phyloP scores from a whole-genome alignment of 2,329 filamentous ascomycete genomes.

The Verticillium tricorpus region DNA sequence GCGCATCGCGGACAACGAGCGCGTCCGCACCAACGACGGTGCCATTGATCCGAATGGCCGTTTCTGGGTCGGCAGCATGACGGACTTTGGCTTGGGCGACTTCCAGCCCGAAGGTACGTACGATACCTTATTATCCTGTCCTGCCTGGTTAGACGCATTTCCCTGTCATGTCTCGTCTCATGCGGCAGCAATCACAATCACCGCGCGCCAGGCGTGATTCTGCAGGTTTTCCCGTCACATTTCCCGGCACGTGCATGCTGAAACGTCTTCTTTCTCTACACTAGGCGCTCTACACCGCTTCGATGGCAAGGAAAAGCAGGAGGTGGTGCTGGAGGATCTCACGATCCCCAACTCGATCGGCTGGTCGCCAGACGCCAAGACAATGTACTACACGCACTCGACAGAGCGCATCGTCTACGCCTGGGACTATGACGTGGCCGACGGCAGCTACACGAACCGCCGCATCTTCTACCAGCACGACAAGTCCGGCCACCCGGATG shows the following conservation, averaged over 20 bases:
- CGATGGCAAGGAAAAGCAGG: conserved; percentile 54
- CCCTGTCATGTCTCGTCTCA: not conserved
- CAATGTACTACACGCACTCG: conserved; percentile 81
- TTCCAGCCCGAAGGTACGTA: conserved; percentile 57
- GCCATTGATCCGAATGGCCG: conserved; percentile 73
- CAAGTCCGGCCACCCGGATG: conserved; percentile 68
- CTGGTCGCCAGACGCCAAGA: conserved; percentile 70
- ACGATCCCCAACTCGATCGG: conserved; percentile 82
- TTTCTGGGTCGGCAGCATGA: conserved; percentile 86
- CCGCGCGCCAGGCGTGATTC: not conserved
- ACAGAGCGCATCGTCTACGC: conserved; percentile 65
- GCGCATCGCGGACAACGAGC: conserved; percentile 37
- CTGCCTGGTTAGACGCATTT: not conserved
- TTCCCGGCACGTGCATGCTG: not conserved
- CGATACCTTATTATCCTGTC: conserved; percentile 3
- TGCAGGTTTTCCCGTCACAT: not conserved
- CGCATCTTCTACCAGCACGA: conserved; percentile 70
- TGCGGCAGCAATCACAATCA: not conserved
- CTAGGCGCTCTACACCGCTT: conserved; percentile 71
- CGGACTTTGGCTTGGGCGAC: conserved; percentile 56
- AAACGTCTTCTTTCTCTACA: conserved; percentile 8
- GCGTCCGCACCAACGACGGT: conserved; percentile 74
- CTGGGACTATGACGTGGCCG: conserved; percentile 66
- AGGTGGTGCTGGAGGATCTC: conserved; percentile 57
- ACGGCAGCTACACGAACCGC: conserved; percentile 64